A percentile compares a stretch with the other conserved stretches of the same genome.
Conservation (phyloP, 2,329 filamentous ascomycete species). For the Tolypocladium paradoxum region DNA sequence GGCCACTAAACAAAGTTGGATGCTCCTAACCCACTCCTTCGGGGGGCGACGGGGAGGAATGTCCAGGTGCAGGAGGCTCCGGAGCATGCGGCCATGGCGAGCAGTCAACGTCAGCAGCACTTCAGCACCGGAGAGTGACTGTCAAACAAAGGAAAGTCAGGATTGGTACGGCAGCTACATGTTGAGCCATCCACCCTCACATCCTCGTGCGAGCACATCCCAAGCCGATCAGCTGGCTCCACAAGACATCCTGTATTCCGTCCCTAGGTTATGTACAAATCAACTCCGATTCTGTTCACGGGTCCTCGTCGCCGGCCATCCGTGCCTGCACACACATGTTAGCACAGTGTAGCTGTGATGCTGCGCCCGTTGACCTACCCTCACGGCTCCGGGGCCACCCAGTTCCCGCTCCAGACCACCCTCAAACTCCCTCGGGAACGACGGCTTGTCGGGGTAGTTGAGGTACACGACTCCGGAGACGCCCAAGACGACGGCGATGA, state of each 20-base stretch:
- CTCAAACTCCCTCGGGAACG: conserved; percentile 60
- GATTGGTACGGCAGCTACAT: background rate
- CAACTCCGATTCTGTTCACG: conserved; percentile 20
- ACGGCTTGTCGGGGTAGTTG: conserved; percentile 61
- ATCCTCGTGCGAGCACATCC: background rate
- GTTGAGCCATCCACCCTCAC: background rate
- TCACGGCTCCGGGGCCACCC: conserved; percentile 55
- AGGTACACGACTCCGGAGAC: conserved; percentile 57
- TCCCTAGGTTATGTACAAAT: conserved; percentile 22
- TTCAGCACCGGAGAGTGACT: background rate
- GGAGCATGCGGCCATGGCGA: background rate
- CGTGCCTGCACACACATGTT: conserved; percentile 33
- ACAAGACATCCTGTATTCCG: conserved; percentile 2
- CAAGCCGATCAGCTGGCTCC: background rate
- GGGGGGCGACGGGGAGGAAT: background rate
- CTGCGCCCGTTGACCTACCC: conserved; percentile 39
- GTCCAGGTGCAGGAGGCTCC: background rate
- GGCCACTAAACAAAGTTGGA: background rate
- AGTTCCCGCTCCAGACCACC: conserved; percentile 65
- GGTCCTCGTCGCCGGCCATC: conserved; percentile 42
- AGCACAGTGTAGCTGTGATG: conserved; percentile 3
- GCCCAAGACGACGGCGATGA: conserved; percentile 51
- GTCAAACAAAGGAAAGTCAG: background rate
- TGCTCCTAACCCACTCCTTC: background rate
- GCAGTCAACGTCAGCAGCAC: background rate